Evolutionary conservation across 1,284 basidiomycete species (phyloP).

Genomic region (Meripilus lineatus): DNA sequence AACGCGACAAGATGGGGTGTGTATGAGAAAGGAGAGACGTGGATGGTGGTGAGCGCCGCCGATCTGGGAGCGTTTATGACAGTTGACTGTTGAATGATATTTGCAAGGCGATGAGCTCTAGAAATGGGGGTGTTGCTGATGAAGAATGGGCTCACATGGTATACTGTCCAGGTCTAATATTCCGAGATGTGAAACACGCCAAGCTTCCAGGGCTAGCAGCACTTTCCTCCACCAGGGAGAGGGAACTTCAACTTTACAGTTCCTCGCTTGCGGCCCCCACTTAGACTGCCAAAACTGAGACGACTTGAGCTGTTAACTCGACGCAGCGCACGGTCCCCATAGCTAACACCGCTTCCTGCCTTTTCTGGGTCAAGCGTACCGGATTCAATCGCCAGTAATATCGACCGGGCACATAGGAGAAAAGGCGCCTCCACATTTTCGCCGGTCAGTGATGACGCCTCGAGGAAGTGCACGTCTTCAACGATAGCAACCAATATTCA

Average conservation of each 20-base stretch:
- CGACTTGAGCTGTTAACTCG: slow-evolving; percentile 82
- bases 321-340: slow-evolving; percentile 88
- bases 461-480: slow-evolving; percentile 90
- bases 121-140: no score
- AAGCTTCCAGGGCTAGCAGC: slow-evolving; percentile 21
- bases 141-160: no score
- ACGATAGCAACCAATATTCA: no score
- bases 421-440: slow-evolving; percentile 95
- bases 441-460: slow-evolving; percentile 88
- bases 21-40: neutral
- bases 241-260: slow-evolving; percentile 54
- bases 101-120: no score
- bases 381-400: slow-evolving; percentile 90
- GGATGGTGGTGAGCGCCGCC: neutral
- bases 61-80: no score
- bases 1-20: neutral
- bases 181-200: neutral
- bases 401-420: slow-evolving; percentile 83
- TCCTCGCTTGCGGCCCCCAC: slow-evolving; percentile 52
- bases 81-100: no score
- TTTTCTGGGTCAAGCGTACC: slow-evolving; percentile 91
- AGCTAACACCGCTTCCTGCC: slow-evolving; percentile 91
- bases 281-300: slow-evolving; percentile 75
- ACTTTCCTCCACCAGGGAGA: slow-evolving; percentile 43
- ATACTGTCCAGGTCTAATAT: slow-evolving; percentile 1